These are phyloP conservation scores for Eucalyptus erythrocorys DNA, from an alignment of 345 rosid genomes.

Conservation along the genomic window DNA sequence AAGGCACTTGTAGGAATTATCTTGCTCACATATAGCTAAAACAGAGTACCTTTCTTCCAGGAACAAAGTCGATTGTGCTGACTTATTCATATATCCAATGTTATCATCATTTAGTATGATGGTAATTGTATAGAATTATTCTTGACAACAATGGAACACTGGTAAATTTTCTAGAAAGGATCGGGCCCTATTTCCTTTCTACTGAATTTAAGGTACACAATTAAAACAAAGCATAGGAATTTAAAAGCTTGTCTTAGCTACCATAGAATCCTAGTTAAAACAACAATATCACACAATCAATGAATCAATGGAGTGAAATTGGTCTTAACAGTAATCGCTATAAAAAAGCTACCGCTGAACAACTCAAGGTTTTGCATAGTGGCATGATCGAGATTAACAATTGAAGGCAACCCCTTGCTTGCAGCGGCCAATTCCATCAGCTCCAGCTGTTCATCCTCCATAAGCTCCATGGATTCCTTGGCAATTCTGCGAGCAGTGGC, in stretches of 20 bases:
- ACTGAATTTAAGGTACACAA: background rate
- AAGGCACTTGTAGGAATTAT: no score
- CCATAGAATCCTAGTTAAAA: background rate
- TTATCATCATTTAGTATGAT: background rate
- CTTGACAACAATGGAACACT: background rate
- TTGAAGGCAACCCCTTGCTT: slow-evolving; percentile 64
- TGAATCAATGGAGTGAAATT: background rate
- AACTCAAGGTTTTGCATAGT: slow-evolving; percentile 72
- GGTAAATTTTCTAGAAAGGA: background rate
- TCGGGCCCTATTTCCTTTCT: background rate
- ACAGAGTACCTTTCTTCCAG: no score
- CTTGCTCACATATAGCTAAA: no score
- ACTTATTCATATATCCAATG: no score
- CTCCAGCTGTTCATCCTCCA: slow-evolving; percentile 98
- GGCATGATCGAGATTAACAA: slow-evolving; percentile 71
- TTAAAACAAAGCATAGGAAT: background rate
- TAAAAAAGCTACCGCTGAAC: slow-evolving; percentile 52
- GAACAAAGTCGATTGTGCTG: no score
- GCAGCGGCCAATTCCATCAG: slow-evolving; percentile 96
- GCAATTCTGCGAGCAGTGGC: slow-evolving; percentile 98
- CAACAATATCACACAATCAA: background rate
- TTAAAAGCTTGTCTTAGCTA: background rate
- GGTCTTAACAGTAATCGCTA: background rate
- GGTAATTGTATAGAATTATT: background rate
- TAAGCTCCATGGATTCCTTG: slow-evolving; percentile 95